Evolutionary conservation across 73 alveolate species (phyloP).

Genomic region (Paramecium tetraurelia): DNA sequence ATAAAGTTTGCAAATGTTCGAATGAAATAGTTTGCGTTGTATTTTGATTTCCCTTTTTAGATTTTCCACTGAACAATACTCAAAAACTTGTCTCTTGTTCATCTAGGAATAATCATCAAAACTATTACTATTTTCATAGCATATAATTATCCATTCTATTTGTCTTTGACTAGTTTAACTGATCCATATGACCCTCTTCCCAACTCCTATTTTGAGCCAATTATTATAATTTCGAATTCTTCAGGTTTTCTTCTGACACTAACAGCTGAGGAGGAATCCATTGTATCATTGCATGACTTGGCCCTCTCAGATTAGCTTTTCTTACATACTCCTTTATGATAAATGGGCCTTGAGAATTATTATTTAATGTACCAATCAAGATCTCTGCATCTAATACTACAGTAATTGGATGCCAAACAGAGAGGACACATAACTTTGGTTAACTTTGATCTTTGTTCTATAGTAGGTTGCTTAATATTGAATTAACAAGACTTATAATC

Average conservation of each 20-base stretch:
- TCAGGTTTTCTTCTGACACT: conserved; percentile 14
- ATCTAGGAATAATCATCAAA: neutral
- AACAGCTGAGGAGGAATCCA: neutral
- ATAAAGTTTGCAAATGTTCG: conserved; percentile 88
- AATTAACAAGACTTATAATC: conserved; percentile 21
- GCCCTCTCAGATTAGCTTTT: neutral
- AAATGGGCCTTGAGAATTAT: neutral
- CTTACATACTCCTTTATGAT: neutral
- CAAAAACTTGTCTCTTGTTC: conserved; percentile 48
- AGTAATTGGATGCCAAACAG: neutral
- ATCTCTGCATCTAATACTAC: conserved; percentile 37
- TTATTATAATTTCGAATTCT: neutral
- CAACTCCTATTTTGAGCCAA: conserved; percentile 15
- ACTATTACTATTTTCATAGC: conserved; percentile 57
- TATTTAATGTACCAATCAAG: neutral
- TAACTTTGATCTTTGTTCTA: neutral
- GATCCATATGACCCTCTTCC: conserved; percentile 62
- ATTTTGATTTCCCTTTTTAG: conserved; percentile 92
- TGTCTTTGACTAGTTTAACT: conserved; percentile 50
- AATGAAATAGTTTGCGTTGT: conserved; percentile 87
- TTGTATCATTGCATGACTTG: conserved; percentile 41
- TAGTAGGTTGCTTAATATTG: neutral
- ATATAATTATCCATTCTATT: neutral
- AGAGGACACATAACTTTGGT: conserved; percentile 23
- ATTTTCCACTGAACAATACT: conserved; percentile 73